A percentile compares a stretch with the other conserved stretches of the same genome.
phyloP scores from a whole-genome alignment of 805 yeast species.

The Cephaloascus fragrans region DNA sequence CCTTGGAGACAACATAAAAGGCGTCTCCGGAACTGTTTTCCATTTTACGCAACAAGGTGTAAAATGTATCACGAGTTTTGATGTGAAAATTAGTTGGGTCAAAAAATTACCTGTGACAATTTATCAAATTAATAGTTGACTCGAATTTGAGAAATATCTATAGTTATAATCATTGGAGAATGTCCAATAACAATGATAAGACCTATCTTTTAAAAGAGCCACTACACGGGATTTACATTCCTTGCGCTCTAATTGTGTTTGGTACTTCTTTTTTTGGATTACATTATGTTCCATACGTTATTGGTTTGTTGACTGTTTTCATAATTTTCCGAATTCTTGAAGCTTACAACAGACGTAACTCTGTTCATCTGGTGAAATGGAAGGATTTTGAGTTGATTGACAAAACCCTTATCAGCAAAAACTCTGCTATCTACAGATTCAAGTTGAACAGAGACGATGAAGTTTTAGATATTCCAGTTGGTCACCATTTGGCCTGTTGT shows the following conservation, averaged over 20 bases:
- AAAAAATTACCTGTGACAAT: no score
- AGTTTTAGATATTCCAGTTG: slow-evolving; percentile 57
- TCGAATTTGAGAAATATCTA: no score
- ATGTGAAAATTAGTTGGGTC: no score
- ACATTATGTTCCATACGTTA: slow-evolving; percentile 36
- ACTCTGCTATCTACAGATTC: slow-evolving; percentile 69
- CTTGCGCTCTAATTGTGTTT: slow-evolving; percentile 45
- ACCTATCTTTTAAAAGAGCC: slow-evolving; percentile 57
- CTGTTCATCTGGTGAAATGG: slow-evolving; percentile 46
- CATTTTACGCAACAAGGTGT: no score
- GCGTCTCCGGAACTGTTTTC: no score
- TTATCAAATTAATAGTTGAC: no score
- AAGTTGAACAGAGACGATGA: slow-evolving; percentile 52
- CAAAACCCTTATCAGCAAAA: slow-evolving; percentile 61
- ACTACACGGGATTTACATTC: slow-evolving; percentile 68
- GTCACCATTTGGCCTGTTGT: slow-evolving; percentile 63
- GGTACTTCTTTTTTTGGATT: slow-evolving; percentile 50
- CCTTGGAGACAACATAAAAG: no score
- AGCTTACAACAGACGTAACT: slow-evolving; percentile 29
- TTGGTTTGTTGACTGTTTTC: slow-evolving; percentile 22
- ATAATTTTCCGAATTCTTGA: slow-evolving; percentile 25
- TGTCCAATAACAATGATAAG: slow-evolving; percentile 33
- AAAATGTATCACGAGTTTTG: no score
- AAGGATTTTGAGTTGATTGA: slow-evolving; percentile 60
- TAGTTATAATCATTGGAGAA: no score